Base-by-base conservation (phyloP, 2,329 filamentous ascomycete species). In the Colletotrichum navitas region DNA sequence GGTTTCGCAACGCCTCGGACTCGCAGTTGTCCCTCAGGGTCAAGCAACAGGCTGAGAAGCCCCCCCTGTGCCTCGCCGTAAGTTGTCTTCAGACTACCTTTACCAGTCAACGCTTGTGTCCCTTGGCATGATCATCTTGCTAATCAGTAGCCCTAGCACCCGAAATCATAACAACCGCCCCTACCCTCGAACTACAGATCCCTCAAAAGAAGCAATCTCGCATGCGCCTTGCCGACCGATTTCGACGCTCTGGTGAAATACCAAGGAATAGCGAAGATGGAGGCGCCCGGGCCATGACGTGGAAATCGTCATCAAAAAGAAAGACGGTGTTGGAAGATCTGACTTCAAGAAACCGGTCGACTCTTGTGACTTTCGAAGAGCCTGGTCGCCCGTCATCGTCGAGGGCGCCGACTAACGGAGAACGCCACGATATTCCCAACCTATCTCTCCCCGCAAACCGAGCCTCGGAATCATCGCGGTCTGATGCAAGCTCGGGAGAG, bases 1-100 rank as follows among this genome's bases (percentile, higher is more conserved):
- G 92, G 78, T 94, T 96, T 80, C 93, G 94, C 77, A 95, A 97
- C 87, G 95, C 94, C 73, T 98, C 95, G 11, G 95, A 98, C 83
- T 93, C 94, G 62, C 94, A 98, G 81, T 84, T 98, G 73, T 94
- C 94, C 14, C 85, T 90, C 39, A 89, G 90, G 79, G 92, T 92
- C 63, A 94, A 92, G 79, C 89, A 92, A 76, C 91, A 94, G 67
- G 84, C 85, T 72, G 84, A 86, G 77, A 86, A 84, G 76, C 81
- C 85, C 29, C 89, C 77, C 90, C 86, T 76, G 85, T 88, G 78
- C 90, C 85, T 79, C 88, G 83, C 82, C 87, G 85, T 90, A 89
- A 75, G 81, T 83, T 55, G 5, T n/a, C 26, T n/a, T 34, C 66
- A 74, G 70, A 65, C 52, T 41, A 51, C 55, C 54, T 34, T 16